Base-by-base conservation (phyloP, 2,329 filamentous ascomycete genomes). In the Magnaporthales sp. region DNA sequence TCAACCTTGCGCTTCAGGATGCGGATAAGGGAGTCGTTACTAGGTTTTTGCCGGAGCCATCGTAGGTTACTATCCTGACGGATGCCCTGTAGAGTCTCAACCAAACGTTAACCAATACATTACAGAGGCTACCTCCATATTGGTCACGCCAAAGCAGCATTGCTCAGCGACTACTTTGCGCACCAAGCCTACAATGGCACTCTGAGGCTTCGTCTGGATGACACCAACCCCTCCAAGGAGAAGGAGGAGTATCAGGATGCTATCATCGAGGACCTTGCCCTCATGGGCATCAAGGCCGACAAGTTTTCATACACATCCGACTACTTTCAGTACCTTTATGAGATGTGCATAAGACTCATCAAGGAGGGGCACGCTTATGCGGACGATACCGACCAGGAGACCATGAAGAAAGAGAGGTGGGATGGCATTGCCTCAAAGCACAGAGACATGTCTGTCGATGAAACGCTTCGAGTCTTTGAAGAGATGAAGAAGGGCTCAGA, bases 151-250 rank as follows among this genome's bases (percentile, higher is more conserved):
- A 98, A 98, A 80, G 75, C 75, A 3, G 75, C 74, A 8, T 71
- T 76, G 22, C 87, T 98, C 67, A 97, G 95, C 80, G 93, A 98
- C 77, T 98, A 96, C 83, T 98, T 98, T 73, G 94, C 93, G 61
- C 93, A 97, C 78, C 90, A 93, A 76, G 91, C 92, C 72, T 96
- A 96, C 83, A 89, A 94, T 68, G 95, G 95, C 73, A 96, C 90
- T 73, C 84, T 99, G 72, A 88, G 96, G 68, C 86, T 98, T 64
- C 91, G 95, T 68, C 95, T 99, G 74, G 95, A 99, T 76, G 95
- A 99, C 75, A 99, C 95, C 67, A 99, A 99, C 79, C 95, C 95
- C 8, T 89, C 91, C 68, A 98, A 98, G 78, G 95, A 99, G 83
- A 97, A 96, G 82, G 89, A 94, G 76, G 95, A 98, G 80, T 99